Conservation (phyloP, 1,139 yeast genomes). For the Entelexis paramagnoliae region DNA sequence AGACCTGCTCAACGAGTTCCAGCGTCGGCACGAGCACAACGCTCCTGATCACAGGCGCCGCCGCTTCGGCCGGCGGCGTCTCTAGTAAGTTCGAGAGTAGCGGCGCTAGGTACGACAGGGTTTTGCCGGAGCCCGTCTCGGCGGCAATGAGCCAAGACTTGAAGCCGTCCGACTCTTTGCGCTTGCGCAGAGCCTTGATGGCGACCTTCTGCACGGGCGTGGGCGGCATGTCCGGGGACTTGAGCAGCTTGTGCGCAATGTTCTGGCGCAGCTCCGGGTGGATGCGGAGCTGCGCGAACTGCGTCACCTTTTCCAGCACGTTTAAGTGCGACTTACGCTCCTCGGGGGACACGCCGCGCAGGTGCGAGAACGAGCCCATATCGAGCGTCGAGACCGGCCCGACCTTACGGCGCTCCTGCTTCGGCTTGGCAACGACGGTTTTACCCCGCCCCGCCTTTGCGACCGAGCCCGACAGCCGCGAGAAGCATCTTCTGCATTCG, state of each 20-base stretch:
- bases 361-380: conserved; percentile 31
- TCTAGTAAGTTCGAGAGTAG: conserved; percentile 39
- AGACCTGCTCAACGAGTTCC: conserved; percentile 75
- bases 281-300: conserved; percentile 56
- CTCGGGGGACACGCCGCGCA: conserved; percentile 29
- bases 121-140: conserved; percentile 94
- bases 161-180: conserved; percentile 25
- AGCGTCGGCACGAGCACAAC: conserved; percentile 78
- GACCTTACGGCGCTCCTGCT: conserved; percentile 9
- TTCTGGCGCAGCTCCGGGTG: conserved; percentile 58
- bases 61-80: background rate
- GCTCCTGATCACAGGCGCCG: conserved; percentile 10
- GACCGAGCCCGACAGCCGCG: conserved; percentile 7
- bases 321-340: conserved; percentile 31
- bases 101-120: conserved; percentile 81
- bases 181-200: conserved; percentile 40
- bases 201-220: conserved; percentile 56
- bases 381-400: conserved; percentile 24
- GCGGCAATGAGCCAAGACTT: conserved; percentile 78
- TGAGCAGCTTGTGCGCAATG: conserved; percentile 29
- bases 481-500: background rate
- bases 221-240: conserved; percentile 47
- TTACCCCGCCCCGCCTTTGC: conserved; percentile 16
- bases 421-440: background rate
- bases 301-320: conserved; percentile 42